Conservation (phyloP, 1,139 yeast species). For the Yamadazyma triangularis region DNA sequence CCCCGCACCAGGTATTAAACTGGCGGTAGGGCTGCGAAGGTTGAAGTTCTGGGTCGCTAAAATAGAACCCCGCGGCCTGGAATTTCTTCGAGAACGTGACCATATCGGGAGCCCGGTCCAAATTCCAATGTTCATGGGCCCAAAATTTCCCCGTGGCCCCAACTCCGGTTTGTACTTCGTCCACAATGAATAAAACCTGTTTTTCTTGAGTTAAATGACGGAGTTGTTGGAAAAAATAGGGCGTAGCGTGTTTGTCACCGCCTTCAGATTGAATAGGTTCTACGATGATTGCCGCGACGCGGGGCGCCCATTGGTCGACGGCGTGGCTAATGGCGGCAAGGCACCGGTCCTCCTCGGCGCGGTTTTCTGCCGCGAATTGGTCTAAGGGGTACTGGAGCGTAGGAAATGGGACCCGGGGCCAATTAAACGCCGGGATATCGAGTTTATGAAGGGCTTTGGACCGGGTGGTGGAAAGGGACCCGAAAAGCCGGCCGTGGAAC, state of each 20-base stretch:
- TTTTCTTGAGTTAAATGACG: slow-evolving; percentile 66
- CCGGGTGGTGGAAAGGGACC: slow-evolving; percentile 67
- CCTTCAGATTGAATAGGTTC: slow-evolving; percentile 88
- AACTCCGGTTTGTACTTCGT: slow-evolving; percentile 85
- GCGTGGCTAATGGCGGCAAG: too few species aligned
- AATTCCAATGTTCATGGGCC: slow-evolving; percentile 82
- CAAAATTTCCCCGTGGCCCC: slow-evolving; percentile 83
- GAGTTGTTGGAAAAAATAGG: slow-evolving; percentile 71
- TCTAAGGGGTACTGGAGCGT: slow-evolving; percentile 59
- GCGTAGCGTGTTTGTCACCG: slow-evolving; percentile 81
- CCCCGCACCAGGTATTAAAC: slow-evolving; percentile 92
- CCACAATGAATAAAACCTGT: slow-evolving; percentile 68
- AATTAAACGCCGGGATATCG: slow-evolving; percentile 70
- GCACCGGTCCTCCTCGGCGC: slow-evolving; percentile 58
- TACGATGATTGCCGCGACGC: slow-evolving; percentile 67
- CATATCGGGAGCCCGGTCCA: slow-evolving; percentile 71
- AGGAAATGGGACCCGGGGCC: slow-evolving; percentile 79
- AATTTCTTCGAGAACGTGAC: slow-evolving; percentile 83
- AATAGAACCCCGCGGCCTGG: slow-evolving; percentile 84
- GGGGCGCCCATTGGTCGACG: slow-evolving; percentile 49
- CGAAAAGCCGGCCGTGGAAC: slow-evolving; percentile 74
- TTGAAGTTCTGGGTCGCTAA: slow-evolving; percentile 62
- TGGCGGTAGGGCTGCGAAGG: slow-evolving; percentile 77
- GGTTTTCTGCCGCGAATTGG: slow-evolving; percentile 47
- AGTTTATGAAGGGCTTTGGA: slow-evolving; percentile 73